Base-by-base conservation (phyloP, 2,329 filamentous ascomycete species). In the Fusarium agapanthi region DNA sequence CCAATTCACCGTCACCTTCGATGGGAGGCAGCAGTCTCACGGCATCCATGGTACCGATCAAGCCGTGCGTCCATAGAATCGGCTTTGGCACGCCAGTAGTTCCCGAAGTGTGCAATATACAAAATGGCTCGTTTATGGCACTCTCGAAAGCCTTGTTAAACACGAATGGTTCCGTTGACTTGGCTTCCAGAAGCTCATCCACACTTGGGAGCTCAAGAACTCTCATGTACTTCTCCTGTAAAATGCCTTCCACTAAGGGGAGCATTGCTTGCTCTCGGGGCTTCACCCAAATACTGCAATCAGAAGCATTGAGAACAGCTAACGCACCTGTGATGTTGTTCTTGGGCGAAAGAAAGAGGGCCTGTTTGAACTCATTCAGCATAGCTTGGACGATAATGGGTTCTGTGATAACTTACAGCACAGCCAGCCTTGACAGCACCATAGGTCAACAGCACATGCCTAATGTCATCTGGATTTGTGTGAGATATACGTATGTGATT, bases 41-140 rank as follows among this genome's bases (percentile, higher is more conserved):
- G 1, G 81, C 80, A 70, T 86, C 83, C 75, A 83, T 78, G 0
- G 81, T 80, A 2, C 75, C 77, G 11, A 79, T 75, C 32, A 79
- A 54, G 1, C 69, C 76, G 65, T 85, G 79, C 8, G 80, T 78
- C 71, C 78, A 78, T 3, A 73, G 57, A n/a, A 85, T 81, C 0
- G 82, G 82, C 56, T 85, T 85, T 3, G 83, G 83, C 0, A 83
- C 61, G 6, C 84, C 83, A 6, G 84, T 86, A 3, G 81, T 80
- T 5, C 84, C 84, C 7, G 82, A 85, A 0, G 84, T 84, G 54
- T 85, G 84, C 2, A 84, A 59, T 32, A 82, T 77, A 32, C 81
- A 78, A 10, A 84, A 81, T 1, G 80, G 79, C 3, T 84, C 82
- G 35, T 79, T 68, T 0, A 69, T 71, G 11, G 79, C 81, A 6